Percentiles rank a stretch among this genome's conserved stretches.
Conservation (phyloP, 805 yeast species). For the Lipomyces kockii region DNA sequence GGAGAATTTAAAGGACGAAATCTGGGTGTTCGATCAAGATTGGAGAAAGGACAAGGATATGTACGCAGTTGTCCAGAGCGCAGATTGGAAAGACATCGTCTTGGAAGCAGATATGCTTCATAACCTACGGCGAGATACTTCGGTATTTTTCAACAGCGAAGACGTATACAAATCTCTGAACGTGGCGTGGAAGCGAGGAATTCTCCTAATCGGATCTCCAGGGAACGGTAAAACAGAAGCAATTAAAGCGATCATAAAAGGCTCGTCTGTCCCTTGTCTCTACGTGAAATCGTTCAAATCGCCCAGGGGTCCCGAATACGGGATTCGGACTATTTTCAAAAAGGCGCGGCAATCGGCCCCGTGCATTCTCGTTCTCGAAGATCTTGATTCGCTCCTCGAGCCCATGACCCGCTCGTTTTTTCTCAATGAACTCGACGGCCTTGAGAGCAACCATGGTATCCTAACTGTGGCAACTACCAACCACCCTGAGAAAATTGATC, state of each 20-base stretch:
- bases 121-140: constrained; percentile 1
- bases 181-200: constrained; percentile 8
- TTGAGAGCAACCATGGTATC: constrained; percentile 7
- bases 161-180: not conserved
- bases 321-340: not conserved
- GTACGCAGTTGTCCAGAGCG: not conserved
- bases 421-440: constrained; percentile 5
- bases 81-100: not conserved
- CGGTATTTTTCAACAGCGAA: constrained; percentile 4
- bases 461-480: constrained; percentile 4
- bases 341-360: constrained; percentile 1
- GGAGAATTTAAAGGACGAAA: constrained; percentile 1
- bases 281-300: constrained; percentile 3
- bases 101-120: constrained; percentile 7
- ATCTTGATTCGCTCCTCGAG: constrained; percentile 2
- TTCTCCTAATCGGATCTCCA: not conserved
- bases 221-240: constrained; percentile 7
- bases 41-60: constrained; percentile 7
- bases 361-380: constrained; percentile 3
- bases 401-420: not conserved
- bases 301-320: not conserved
- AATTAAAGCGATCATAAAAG: constrained; percentile 7
- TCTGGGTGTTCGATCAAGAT: constrained; percentile 4
- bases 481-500: constrained; percentile 3
- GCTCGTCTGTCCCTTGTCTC: not conserved